phyloP scores from a whole-genome alignment of 179 eudicot species.

The Actinidia polygama region DNA sequence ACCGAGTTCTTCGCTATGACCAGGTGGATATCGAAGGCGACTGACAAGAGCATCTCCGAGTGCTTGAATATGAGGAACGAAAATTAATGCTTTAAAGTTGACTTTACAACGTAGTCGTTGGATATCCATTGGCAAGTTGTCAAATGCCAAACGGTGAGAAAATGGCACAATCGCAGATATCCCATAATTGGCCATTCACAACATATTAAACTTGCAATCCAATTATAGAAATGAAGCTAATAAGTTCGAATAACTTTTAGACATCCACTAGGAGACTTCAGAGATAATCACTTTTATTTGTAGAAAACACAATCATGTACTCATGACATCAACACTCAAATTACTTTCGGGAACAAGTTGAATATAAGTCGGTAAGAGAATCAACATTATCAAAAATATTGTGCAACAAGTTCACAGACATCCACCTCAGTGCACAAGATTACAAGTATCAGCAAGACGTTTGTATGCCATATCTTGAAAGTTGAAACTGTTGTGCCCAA shows the following conservation, averaged over 20 bases:
- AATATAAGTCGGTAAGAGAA: background rate
- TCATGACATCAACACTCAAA: background rate
- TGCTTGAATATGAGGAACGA: constrained; percentile 81
- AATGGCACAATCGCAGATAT: constrained; percentile 96
- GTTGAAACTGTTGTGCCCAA: no score
- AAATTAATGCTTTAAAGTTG: constrained; percentile 79
- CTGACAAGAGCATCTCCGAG: constrained; percentile 89
- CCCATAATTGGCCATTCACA: constrained; percentile 65
- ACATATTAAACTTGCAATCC: background rate
- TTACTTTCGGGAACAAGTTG: background rate
- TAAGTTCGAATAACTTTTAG: background rate
- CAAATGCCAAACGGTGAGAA: constrained; percentile 92
- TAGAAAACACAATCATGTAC: background rate
- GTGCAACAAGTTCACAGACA: background rate
- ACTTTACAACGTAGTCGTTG: constrained; percentile 97
- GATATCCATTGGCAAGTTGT: constrained; percentile 87
- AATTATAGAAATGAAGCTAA: background rate
- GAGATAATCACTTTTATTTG: background rate
- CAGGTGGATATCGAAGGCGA: constrained; percentile 66
- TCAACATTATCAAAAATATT: background rate
- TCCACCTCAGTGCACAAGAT: background rate
- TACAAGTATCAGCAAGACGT: background rate
- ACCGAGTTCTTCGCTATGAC: constrained; percentile 39
- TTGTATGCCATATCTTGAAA: background rate
- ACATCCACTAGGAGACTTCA: background rate